Evolutionary conservation across 306 rosid genomes (phyloP), one percentile per base, ranked within the genome.

Genomic region (Quercus robur): DNA sequence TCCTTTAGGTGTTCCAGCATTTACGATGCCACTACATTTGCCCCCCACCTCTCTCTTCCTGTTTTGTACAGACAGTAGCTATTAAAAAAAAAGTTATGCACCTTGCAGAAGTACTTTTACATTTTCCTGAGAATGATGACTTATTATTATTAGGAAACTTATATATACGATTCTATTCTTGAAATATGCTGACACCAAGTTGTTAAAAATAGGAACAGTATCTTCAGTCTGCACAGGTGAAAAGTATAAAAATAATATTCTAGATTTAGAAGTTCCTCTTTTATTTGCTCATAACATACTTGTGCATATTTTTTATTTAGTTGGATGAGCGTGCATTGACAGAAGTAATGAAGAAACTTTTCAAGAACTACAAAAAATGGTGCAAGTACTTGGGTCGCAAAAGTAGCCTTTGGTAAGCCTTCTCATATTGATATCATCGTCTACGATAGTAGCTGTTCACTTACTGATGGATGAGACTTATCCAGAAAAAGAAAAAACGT

Each of bases 361-460:
- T 95, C 90, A 95, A 93, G 89, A 95, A 90, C 86, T 95, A 95
- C 82, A 95, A 95, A 79, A 91, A 90, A 73, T 95, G 99, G 99
- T 95, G 99, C 98, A 95, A 93, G 87, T 95, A 91, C 85, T 89
- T 95, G 93, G 96, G 90, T 79, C 91, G 99, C 83, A 95, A 93
- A 87, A 95, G 99, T 80, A 95, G 99, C 87, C 99, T 95, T 80
- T 95, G 99, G 99, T 93, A 83, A 80, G 91, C 67, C 78, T 77
- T 82, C 59, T 46, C 68, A 14, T 30, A 73, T 56, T 78, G 56
- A 63, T 66, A 74, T 33, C 31, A 73, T 79, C 23, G 26, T 63
- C 85, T 71, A 57, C 38, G 77, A 78, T 17, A 73, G 5, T 23
- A 19, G 41, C 61, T 54, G 62, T 51, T 49, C 18, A 71, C 68